These are phyloP conservation scores for Colletotrichum zoysiae DNA, from an alignment of 2,329 filamentous ascomycete species.

Conservation along the genomic window DNA sequence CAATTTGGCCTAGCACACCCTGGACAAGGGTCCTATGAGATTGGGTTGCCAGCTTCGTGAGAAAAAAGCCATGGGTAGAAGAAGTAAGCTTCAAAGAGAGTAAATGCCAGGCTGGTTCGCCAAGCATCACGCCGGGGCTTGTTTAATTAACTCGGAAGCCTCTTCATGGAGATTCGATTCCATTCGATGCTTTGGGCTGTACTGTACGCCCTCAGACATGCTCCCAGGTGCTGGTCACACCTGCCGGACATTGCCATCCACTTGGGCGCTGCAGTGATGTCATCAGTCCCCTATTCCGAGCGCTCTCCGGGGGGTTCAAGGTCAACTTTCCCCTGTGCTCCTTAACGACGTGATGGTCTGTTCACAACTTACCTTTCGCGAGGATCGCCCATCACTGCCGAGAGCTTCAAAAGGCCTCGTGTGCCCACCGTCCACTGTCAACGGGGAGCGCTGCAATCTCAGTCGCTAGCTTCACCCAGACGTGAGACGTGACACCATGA, in stretches of 20 bases:
- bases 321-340: slow-evolving; percentile 26
- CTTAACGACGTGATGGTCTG: slow-evolving; percentile 31
- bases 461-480: slow-evolving; percentile 1
- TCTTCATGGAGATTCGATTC: rapidly evolving
- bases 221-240: neutral
- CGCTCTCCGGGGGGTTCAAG: slow-evolving; percentile 32
- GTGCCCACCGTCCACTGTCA: neutral
- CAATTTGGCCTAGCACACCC: neutral
- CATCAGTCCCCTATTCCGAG: slow-evolving; percentile 40
- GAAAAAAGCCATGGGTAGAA: neutral
- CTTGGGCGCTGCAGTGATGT: slow-evolving; percentile 38
- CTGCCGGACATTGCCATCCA: slow-evolving; percentile 33
- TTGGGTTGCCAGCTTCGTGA: slow-evolving; percentile 22
- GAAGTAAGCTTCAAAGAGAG: slow-evolving; percentile 7
- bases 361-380: slow-evolving; percentile 12
- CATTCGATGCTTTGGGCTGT: no score
- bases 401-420: slow-evolving; percentile 31
- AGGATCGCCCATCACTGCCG: slow-evolving; percentile 8
- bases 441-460: slow-evolving; percentile 9
- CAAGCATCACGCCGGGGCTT: neutral
- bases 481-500: slow-evolving; percentile 56
- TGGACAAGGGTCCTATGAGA: slow-evolving; percentile 34
- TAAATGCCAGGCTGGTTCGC: neutral
- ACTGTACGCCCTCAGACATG: neutral
- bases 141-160: neutral